Base-by-base conservation (phyloP, 2,329 filamentous ascomycete species). In the Fusarium stilboides region DNA sequence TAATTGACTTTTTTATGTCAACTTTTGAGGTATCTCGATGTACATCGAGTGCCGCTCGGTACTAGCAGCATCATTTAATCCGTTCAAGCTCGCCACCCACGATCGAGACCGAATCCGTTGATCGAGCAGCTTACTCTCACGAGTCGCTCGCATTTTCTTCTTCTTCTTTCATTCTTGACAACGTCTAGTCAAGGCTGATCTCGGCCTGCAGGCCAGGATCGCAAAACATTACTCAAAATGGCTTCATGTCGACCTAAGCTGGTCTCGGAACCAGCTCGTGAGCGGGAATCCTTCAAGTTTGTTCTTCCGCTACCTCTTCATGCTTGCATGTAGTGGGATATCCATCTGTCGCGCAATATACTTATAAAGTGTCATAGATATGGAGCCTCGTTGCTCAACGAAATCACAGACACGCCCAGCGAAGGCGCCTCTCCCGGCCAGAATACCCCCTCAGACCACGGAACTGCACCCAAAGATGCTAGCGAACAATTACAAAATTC, bases 241-340 rank as follows among this genome's bases (percentile, higher is more conserved):
- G 33, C 47, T 19, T 59, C 63, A 42, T 46, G 15, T 24, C n/a
- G 43, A 28, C 47, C 47, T 20, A 55, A 68, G 33, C 47, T 51
- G 43, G 63, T 68, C 8, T 68, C 57, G 15, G 63, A 68, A 57
- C 40, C 65, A 51, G 43, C 58, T 40, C 63, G 65, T 17, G 65
- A 68, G 36, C 46, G 63, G 33, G 65, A 68, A 64, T 54, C 65
- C 4, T 59, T 68, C 47, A 68, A 69, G 65, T 69, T 42, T n/a
- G 65, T 69, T 28, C 10, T 20, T 19, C 22, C 24, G 8, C 31
- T 26, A 14, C 12, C 14, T 13, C 28, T 40, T 17, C 20, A 26
- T 49, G 14, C n/a, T 26, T 3, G 14, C 9, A 34, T 47, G 5
- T 15, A 24, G 12, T 8, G 10, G 10, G 9, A 10, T 26, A 6